These are phyloP conservation scores for Rutstroemia sydowiana DNA, from an alignment of 2,329 filamentous ascomycete species.

Conservation along the genomic window DNA sequence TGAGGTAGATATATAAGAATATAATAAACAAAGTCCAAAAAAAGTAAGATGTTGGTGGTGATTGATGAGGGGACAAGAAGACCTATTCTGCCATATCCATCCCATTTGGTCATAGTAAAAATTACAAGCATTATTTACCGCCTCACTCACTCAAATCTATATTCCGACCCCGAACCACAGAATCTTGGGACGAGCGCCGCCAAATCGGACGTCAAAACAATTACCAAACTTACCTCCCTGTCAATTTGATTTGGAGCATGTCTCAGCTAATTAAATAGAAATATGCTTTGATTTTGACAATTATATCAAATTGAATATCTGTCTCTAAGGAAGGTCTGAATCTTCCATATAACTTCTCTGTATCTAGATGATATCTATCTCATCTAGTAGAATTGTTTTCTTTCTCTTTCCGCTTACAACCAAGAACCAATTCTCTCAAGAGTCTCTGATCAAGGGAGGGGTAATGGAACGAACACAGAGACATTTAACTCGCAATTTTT, in stretches of 20 bases:
- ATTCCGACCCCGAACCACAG: too few relatives aligned
- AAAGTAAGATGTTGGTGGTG: not conserved
- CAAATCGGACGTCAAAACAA: too few relatives aligned
- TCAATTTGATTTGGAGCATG: not conserved
- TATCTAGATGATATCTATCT: not conserved
- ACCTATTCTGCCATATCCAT: too few relatives aligned
- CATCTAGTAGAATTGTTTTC: not conserved
- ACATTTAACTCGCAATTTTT: too few relatives aligned
- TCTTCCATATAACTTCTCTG: too few relatives aligned
- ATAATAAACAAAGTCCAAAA: not conserved
- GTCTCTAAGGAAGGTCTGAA: not conserved
- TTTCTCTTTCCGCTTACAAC: not conserved
- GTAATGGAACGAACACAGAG: too few relatives aligned
- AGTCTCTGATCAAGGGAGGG: too few relatives aligned
- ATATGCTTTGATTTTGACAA: constrained; percentile 3
- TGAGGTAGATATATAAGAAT: constrained; percentile 8
- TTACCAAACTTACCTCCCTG: not conserved
- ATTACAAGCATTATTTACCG: too few relatives aligned
- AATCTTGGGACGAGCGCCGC: too few relatives aligned
- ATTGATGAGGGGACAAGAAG: not conserved
- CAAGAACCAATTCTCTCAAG: too few relatives aligned
- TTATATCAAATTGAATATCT: not conserved
- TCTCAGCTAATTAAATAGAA: constrained; percentile 9
- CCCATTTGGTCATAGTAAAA: too few relatives aligned
- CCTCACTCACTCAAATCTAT: too few relatives aligned